Base-by-base conservation (phyloP, 768 basidiomycete species). In the Phylloporus rhodoxanthus region DNA sequence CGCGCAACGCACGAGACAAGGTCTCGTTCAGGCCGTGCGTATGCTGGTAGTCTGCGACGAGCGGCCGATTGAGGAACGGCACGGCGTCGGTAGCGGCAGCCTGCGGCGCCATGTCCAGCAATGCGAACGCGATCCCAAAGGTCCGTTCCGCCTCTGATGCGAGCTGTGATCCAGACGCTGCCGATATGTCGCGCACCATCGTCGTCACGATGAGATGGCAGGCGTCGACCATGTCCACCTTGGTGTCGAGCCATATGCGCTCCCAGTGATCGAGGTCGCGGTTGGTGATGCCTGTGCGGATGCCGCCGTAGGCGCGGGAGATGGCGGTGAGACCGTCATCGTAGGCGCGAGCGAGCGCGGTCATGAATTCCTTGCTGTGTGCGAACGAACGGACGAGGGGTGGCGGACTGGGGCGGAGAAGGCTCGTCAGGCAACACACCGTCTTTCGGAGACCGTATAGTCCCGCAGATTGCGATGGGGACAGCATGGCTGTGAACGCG, bases 1-100 rank as follows among this genome's bases (percentile, higher is more conserved):
- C 67, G 21, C 62, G 70, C 25, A 80, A 66, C 9, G 74, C 73
- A 5, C 68, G 66, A 13, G 72, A 59, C 23, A 89, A 74, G 0
- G 74, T 75, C 23, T 62, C 67, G 8, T 77, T 73, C 11, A 90
- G 70, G 42, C 79, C 73, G 63, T 88, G 85, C 1, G 81, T 69
- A 36, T 81, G 73, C 51, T 88, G 82, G 64, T 90, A 88, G 59
- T 91, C 88, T 6, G 75, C 75, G 10, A 91, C 66, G 20, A 91
- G 72, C 10, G 85, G 62, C 23, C 75, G 78, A 58, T 87, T 79
- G 52, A 87, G 74, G 68, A 87, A 90, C 3, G 81, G 79, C 14
- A 71, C 77, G 1, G 60, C 58, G 21, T 50, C 54, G 19, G 33
- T 44, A 10, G 32, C 29, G n/a, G 42, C 41, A 46, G 40, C 39